Evolutionary conservation across 192 early-diverging fungal genomes (phyloP), one percentile per base, ranked within the genome.

Genomic region (Linnemannia zychae): DNA sequence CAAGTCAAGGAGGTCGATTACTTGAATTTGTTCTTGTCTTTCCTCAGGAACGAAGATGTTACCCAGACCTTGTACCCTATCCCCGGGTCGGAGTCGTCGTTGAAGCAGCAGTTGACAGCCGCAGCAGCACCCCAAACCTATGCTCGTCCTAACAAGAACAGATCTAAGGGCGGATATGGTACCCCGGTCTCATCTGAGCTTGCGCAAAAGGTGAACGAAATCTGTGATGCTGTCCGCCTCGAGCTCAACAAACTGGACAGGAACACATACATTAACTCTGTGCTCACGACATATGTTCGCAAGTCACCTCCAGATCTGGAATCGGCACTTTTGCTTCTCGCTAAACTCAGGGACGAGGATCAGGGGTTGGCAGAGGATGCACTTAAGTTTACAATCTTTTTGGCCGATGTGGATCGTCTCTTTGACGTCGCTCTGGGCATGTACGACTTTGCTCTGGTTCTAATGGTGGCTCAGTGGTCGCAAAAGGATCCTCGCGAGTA

Each of bases 401-500:
- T 99, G 70, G 94, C 93, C 9, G 94, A 99, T 79, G 96, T 95
- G 65, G 93, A 98, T 78, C 91, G 90, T 28, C 91, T 99, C 1
- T 99, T 96, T 77, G 91, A 98, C 74, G 95, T 98, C 2, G 97
- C 97, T 1, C 84, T 99, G 75, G 97, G 96, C 12, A 94, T 97
- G 91, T 99, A 99, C 80, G 96, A 99, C 76, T 96, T 99, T 82
- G 88, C 92, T 18, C 88, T 99, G 38, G 97, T 97, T 2, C 84
- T 99, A 38, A 94, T 98, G 94, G 97, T 99, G 46, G 98, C 97
- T n/a, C 97, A 99, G 82, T 95, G 96, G 87, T 96, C 96, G 33
- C 97, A 99, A 75, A 98, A 95, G 88, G 98, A 99, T 91, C 98
- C 98, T 28, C 90, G 96, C 37, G 98, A 99, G 88, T 99, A 98